Conservation (phyloP, 1,284 basidiomycete species). For the Mycena citricolor region DNA sequence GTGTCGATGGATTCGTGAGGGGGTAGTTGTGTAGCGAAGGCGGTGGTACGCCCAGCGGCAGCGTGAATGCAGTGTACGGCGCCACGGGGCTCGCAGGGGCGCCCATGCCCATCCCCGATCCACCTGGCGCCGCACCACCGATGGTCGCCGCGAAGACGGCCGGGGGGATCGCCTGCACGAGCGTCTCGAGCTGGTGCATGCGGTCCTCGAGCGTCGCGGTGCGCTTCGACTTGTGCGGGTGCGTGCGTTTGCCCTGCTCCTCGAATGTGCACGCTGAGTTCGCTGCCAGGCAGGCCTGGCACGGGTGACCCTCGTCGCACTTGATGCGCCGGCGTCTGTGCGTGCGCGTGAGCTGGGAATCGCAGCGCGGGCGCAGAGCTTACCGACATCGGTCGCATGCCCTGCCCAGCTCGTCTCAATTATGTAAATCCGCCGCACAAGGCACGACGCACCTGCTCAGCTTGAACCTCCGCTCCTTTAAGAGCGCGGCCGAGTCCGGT, state of each 20-base stretch:
- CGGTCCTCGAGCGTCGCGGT: constrained; percentile 79
- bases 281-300: constrained; percentile 77
- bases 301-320: constrained; percentile 82
- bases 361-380: constrained; percentile 37
- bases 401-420: constrained; percentile 48
- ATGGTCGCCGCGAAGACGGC: constrained; percentile 69
- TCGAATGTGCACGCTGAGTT: constrained; percentile 80
- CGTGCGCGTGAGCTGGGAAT: constrained; percentile 1
- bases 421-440: too few relatives aligned
- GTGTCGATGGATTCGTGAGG: constrained; percentile 74
- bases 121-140: constrained; percentile 27
- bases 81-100: constrained; percentile 46
- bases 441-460: constrained; percentile 63
- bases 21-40: constrained; percentile 74
- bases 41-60: constrained; percentile 70
- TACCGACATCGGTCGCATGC: constrained; percentile 86
- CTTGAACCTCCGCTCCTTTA: constrained; percentile 81
- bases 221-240: constrained; percentile 80
- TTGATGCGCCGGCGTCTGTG: constrained; percentile 75
- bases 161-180: constrained; percentile 79
- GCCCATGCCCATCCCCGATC: constrained; percentile 34
- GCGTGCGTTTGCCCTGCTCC: constrained; percentile 78
- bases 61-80: constrained; percentile 52
- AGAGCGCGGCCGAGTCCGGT: constrained; percentile 45
- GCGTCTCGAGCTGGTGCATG: constrained; percentile 80